These are phyloP conservation scores for Fusarium xyrophilum DNA, from an alignment of 2,329 filamentous ascomycete genomes.

Conservation along the genomic window DNA sequence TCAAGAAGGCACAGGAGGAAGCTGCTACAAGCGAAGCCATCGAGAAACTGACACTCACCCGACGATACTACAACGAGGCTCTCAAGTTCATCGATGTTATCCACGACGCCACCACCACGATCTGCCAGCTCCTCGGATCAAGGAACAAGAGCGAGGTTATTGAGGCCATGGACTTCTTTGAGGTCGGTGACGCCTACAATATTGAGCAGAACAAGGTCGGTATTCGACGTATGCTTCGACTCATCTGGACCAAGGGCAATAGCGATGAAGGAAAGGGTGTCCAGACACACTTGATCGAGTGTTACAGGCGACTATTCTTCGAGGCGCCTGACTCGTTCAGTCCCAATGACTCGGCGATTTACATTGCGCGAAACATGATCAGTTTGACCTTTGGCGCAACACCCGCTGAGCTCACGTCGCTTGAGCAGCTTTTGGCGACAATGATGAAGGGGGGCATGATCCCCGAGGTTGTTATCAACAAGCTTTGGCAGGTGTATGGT, in stretches of 20 bases:
- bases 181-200: conserved; percentile 93
- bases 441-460: conserved; percentile 97
- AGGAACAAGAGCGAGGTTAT: conserved; percentile 99
- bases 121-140: conserved; percentile 88
- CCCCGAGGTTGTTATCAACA: conserved; percentile 83
- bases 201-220: conserved; percentile 91
- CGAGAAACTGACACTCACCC: conserved; percentile 84
- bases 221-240: conserved; percentile 91
- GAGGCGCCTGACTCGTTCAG: conserved; percentile 90
- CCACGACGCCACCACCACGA: conserved; percentile 78
- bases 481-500: conserved; percentile 97
- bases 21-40: conserved; percentile 89
- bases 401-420: conserved; percentile 89
- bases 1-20: conserved; percentile 83
- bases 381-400: conserved; percentile 96
- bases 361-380: conserved; percentile 98
- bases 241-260: conserved; percentile 99
- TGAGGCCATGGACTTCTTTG: conserved; percentile 98
- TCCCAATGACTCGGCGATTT: conserved; percentile 90
- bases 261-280: conserved; percentile 99
- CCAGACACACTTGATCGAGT: conserved; percentile 94
- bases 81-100: conserved; percentile 92
- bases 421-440: conserved; percentile 92
- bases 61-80: conserved; percentile 91
- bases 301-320: conserved; percentile 95